Conservation (phyloP, 305 asterid genomes). For the Fraxinus paxiana region DNA sequence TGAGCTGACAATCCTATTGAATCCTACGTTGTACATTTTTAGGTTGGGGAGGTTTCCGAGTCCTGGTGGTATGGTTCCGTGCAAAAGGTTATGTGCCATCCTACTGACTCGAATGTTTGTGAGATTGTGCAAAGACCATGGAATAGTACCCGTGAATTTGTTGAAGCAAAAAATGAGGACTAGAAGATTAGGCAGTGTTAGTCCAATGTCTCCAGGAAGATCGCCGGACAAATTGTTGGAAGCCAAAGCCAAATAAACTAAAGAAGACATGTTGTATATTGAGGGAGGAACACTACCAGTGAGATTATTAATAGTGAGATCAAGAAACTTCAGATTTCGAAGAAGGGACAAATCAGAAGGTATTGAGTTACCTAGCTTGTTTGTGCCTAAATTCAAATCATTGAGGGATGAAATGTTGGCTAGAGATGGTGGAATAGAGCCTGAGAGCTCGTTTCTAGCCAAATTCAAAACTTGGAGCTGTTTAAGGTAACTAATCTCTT, state of each 20-base stretch:
- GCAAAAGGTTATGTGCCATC: conserved; percentile 43
- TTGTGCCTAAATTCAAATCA: conserved; percentile 39
- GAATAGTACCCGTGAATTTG: conserved; percentile 53
- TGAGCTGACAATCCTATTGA: conserved; percentile 36
- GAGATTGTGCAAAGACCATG: conserved; percentile 51
- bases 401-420: conserved; percentile 44
- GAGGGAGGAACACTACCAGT: conserved; percentile 50
- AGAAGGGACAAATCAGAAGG: conserved; percentile 32
- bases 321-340: conserved; percentile 33
- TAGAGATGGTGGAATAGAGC: conserved; percentile 41
- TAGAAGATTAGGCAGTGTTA: conserved; percentile 47
- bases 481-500: conserved; percentile 30
- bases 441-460: conserved; percentile 41
- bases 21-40: conserved; percentile 44
- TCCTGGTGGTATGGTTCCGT: conserved; percentile 55
- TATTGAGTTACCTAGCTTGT: conserved; percentile 33
- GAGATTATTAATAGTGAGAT: conserved; percentile 49
- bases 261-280: conserved; percentile 51
- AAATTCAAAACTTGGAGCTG: conserved; percentile 40
- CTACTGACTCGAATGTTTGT: conserved; percentile 44
- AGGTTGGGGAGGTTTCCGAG: conserved; percentile 49
- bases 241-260: conserved; percentile 42
- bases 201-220: conserved; percentile 38
- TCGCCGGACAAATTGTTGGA: conserved; percentile 46
- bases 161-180: conserved; percentile 43